Conservation (phyloP, 495 filamentous ascomycete genomes). For the Pyrenopolyporus hunteri region DNA sequence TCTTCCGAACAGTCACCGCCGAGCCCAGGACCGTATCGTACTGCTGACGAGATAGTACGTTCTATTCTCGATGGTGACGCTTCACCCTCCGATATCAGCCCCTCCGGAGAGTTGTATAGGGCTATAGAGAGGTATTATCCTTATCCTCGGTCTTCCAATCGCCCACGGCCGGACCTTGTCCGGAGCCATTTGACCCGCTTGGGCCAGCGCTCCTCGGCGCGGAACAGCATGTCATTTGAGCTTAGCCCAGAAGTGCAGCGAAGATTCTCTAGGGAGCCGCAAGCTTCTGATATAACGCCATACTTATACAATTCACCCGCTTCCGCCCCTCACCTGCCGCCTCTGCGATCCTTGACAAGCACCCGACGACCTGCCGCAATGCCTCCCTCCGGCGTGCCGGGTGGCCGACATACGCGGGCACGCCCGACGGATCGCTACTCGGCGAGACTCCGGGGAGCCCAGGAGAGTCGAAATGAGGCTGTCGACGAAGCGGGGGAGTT, state of each 20-base stretch:
- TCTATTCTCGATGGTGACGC: slow-evolving; percentile 49
- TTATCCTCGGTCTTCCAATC: slow-evolving; percentile 10
- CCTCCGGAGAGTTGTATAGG: slow-evolving; percentile 52
- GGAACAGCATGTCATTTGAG: slow-evolving; percentile 49
- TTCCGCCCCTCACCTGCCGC: slow-evolving; percentile 46
- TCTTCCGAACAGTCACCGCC: slow-evolving; percentile 62
- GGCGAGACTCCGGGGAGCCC: slow-evolving; percentile 38
- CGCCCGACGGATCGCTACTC: slow-evolving; percentile 41
- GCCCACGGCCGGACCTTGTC: slow-evolving; percentile 32
- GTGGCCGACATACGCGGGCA: slow-evolving; percentile 36
- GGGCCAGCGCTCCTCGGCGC: slow-evolving; percentile 13
- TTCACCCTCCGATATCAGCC: slow-evolving; percentile 42
- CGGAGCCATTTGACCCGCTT: slow-evolving; percentile 24
- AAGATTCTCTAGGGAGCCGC: slow-evolving; percentile 47
- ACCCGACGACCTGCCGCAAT: slow-evolving; percentile 39
- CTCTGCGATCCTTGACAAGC: slow-evolving; percentile 47
- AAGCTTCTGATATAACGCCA: slow-evolving; percentile 37
- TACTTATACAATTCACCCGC: slow-evolving; percentile 28
- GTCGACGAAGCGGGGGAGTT: slow-evolving; percentile 23
- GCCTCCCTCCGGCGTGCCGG: slow-evolving; percentile 26
- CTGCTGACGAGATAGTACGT: slow-evolving; percentile 49
- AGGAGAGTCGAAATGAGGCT: slow-evolving; percentile 19
- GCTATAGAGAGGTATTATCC: slow-evolving; percentile 52
- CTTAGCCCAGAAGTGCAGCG: slow-evolving; percentile 43
- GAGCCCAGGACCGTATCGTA: slow-evolving; percentile 45